Evolutionary conservation across 73 alveolate species (phyloP), one percentile per base, ranked within the genome.

Genomic region (Stentor roeselii): DNA sequence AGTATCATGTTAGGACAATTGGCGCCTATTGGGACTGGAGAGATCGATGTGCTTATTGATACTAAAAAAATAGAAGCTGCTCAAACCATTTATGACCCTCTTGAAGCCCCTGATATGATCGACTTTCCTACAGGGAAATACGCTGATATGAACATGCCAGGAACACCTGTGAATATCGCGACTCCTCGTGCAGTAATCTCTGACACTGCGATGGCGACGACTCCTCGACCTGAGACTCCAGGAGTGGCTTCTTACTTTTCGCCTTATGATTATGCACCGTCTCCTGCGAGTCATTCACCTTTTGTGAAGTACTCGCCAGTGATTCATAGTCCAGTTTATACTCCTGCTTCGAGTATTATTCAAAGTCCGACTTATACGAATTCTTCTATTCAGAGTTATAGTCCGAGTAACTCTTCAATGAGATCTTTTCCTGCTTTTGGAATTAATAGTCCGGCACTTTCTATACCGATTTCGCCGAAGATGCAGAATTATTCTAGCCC

Each of bases 1-100:
- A 97, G 95, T 90, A 93, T 97, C 80, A 95, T 97, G 75, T 88
- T 97, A 90, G 99, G 99, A 34, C 94, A 97, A 84, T 90, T 97
- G 78, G 98, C 98, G 0, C 98, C 98, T 88, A 82, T 97, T 91
- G 88, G 97, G 75, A 84, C 95, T 91, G 86, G 92, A 35, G 87
- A 86, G 75, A 82, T 86, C 27, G 92, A 86, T 21, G 74, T 86
- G 21, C 82, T 82, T 60, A 86, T 86, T 77, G 91, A 86, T 59
- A 76, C 84, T 76, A 67, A 76, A 21, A 41, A 14, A n/a, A 37
- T 76, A 21, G 74, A 14, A 76, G 15, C n/a, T 2, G 84, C 84
- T n/a, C 36, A 15, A 32, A 37, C 84, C 0, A 76, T 76, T 14
- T 76, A 39, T 37, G 74, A 76, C 30, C 75, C 60, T 15, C 2